phyloP scores from a whole-genome alignment of 768 basidiomycete genomes.

The Boletus rubroflammeus region DNA sequence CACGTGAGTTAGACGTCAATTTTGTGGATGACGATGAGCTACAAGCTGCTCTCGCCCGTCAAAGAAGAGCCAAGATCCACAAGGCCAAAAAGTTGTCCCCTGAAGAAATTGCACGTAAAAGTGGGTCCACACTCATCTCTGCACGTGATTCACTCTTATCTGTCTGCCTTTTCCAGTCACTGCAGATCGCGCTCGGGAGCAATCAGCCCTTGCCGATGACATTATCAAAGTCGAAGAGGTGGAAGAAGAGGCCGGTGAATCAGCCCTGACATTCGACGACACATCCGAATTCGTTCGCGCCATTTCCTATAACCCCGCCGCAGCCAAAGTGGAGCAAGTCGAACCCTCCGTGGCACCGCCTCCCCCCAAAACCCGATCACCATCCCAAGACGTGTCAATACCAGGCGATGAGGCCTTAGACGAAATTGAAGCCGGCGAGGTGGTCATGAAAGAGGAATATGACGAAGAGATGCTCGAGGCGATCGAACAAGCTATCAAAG shows the following conservation, averaged over 20 bases:
- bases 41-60: slow-evolving; percentile 85
- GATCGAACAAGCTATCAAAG: slow-evolving; percentile 67
- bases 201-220: slow-evolving; percentile 37
- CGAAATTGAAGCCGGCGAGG: slow-evolving; percentile 81
- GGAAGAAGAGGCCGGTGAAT: slow-evolving; percentile 35
- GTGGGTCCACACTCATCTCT: slow-evolving; percentile 39
- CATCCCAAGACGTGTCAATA: slow-evolving; percentile 54
- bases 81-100: slow-evolving; percentile 74
- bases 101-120: slow-evolving; percentile 76
- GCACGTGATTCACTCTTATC: neutral
- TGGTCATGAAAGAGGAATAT: slow-evolving; percentile 76
- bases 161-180: slow-evolving; percentile 47
- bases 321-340: slow-evolving; percentile 47
- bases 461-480: slow-evolving; percentile 76
- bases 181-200: slow-evolving; percentile 55
- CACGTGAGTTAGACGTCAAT: slow-evolving; percentile 76
- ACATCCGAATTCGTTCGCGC: slow-evolving; percentile 95
- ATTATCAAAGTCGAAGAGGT: slow-evolving; percentile 46
- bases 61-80: slow-evolving; percentile 76
- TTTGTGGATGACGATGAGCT: slow-evolving; percentile 99
- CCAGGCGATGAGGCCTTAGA: slow-evolving; percentile 61
- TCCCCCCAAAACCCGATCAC: slow-evolving; percentile 35
- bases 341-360: slow-evolving; percentile 31
- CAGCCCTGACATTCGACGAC: slow-evolving; percentile 86
- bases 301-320: slow-evolving; percentile 63